These are phyloP conservation scores for Cantharellus anzutake DNA, from an alignment of 768 basidiomycete genomes.

Conservation along the genomic window DNA sequence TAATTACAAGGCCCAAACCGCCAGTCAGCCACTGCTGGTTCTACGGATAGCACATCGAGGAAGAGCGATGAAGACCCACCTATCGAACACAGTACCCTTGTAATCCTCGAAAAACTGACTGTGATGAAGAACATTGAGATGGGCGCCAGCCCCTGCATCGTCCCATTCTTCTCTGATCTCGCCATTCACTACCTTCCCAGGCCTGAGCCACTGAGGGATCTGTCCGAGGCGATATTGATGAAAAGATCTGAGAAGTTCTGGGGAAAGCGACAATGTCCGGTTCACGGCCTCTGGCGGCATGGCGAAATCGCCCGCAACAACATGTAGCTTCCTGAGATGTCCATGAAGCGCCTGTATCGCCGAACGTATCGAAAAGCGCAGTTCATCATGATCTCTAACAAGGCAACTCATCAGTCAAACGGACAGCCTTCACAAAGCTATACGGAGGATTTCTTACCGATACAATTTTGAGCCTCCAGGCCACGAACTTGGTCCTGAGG, in stretches of 20 bases:
- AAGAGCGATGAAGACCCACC: background rate
- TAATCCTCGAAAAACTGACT: conserved; percentile 5
- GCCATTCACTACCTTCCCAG: background rate
- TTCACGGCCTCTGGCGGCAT: background rate
- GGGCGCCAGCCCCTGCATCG: background rate
- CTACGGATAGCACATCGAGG: too few relatives aligned
- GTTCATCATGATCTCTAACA: conserved; percentile 14
- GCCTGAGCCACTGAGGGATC: conserved; percentile 12
- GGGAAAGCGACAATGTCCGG: background rate
- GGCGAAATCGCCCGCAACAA: conserved; percentile 11
- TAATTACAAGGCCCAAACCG: too few relatives aligned
- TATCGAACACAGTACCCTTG: conserved; percentile 12
- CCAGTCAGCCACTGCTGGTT: too few relatives aligned
- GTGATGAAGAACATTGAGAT: background rate
- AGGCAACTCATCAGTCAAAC: too few relatives aligned
- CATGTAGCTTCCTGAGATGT: conserved; percentile 5
- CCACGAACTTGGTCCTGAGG: too few relatives aligned
- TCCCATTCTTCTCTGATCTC: background rate
- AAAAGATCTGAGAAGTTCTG: background rate
- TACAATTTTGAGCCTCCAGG: background rate
- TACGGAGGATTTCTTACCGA: background rate
- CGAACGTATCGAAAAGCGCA: conserved; percentile 14
- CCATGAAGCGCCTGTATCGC: conserved; percentile 6
- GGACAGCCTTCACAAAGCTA: too few relatives aligned
- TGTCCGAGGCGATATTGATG: conserved; percentile 7